Conservation (phyloP, 192 early-diverging fungal species). For the Entomortierella beljakovae region DNA sequence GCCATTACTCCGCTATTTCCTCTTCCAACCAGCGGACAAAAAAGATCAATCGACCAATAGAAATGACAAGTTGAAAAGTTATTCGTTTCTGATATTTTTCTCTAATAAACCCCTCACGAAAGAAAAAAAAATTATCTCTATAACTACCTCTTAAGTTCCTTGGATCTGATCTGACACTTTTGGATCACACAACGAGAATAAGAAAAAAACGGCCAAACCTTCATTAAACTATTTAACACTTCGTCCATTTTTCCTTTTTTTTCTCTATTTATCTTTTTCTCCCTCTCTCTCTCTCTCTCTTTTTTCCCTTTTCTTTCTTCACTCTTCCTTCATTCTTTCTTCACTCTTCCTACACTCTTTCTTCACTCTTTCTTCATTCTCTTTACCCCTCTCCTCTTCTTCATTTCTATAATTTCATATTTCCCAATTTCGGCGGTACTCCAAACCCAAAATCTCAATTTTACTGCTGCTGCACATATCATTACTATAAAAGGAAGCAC, state of each 20-base stretch:
- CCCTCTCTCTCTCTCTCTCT: background rate
- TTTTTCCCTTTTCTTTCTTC: constrained; percentile 3
- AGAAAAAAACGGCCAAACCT: too few relatives aligned
- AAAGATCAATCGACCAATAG: too few relatives aligned
- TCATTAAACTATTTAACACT: too few relatives aligned
- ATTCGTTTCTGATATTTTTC: constrained; percentile 23
- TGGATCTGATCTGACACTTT: background rate
- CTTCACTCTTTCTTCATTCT: background rate
- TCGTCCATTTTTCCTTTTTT: background rate
- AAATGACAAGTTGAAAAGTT: constrained; percentile 4
- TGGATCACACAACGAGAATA: too few relatives aligned
- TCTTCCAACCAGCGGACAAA: too few relatives aligned
- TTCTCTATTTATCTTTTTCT: background rate
- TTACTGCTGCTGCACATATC: too few relatives aligned
- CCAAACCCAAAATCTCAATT: too few relatives aligned
- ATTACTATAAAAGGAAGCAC: too few relatives aligned
- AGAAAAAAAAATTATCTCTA: background rate
- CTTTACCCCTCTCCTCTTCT: background rate
- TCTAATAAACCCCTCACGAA: background rate
- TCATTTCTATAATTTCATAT: background rate
- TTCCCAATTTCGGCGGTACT: too few relatives aligned
- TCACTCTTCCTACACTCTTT: background rate
- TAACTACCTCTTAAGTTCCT: constrained; percentile 28
- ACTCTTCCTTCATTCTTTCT: background rate
- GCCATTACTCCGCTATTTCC: too few relatives aligned